Percentiles rank a stretch among this genome's conserved stretches.
Conservation (phyloP, 192 early-diverging fungal genomes). For the Neocallimastix lanati region DNA sequence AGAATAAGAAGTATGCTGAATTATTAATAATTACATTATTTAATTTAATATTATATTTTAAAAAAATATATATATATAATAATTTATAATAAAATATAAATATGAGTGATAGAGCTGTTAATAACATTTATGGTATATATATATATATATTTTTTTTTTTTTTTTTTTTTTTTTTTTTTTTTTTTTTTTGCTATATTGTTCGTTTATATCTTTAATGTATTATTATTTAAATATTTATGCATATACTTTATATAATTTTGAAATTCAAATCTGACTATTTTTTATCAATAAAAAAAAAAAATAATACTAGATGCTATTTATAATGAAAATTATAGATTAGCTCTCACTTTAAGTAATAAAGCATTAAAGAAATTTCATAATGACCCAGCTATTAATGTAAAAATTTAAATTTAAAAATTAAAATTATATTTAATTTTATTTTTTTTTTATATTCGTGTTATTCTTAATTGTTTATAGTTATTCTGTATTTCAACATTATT, state of each 20-base stretch:
- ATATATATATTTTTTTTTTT: neutral
- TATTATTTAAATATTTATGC: too few relatives aligned
- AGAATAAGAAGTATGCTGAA: too few relatives aligned
- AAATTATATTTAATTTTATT: neutral
- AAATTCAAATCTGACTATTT: too few relatives aligned
- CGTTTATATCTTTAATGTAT: too few relatives aligned
- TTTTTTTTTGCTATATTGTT: too few relatives aligned
- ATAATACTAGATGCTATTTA: conserved; percentile 56
- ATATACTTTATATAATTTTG: too few relatives aligned
- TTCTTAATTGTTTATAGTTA: neutral
- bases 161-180: neutral
- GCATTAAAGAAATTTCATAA: conserved; percentile 51
- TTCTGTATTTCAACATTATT: neutral
- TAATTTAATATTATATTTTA: neutral
- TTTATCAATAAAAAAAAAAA: too few relatives aligned
- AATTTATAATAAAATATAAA: neutral
- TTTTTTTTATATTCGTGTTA: conserved; percentile 1
- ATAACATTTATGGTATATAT: neutral
- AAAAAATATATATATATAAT: neutral
- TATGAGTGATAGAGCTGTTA: neutral
- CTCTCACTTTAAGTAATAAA: conserved; percentile 39
- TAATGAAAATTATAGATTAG: conserved; percentile 40
- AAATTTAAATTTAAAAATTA: neutral
- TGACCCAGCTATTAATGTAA: conserved; percentile 42
- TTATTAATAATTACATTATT: too few relatives aligned